Conservation (phyloP, 345 rosid species). For the Zanthoxylum bungeanum region DNA sequence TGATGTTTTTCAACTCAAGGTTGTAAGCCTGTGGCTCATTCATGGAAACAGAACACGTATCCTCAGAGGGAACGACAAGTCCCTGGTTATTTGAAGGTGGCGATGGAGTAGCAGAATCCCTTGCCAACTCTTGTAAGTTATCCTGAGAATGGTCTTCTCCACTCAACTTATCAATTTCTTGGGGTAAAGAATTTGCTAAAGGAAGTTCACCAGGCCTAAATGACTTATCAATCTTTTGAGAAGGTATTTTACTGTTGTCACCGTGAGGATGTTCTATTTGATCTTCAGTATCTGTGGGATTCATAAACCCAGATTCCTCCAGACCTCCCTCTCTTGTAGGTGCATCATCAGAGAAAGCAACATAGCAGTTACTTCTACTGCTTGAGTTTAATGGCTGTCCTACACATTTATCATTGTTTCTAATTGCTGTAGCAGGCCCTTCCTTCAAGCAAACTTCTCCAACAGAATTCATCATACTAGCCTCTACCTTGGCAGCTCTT, state of each 20-base stretch:
- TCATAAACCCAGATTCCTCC: slow-evolving; percentile 23
- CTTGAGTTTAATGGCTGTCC: slow-evolving; percentile 22
- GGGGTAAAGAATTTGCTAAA: slow-evolving; percentile 33
- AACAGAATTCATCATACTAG: slow-evolving; percentile 30
- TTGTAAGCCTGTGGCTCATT: slow-evolving; percentile 51
- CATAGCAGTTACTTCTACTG: slow-evolving; percentile 17
- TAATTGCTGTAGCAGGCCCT: slow-evolving; percentile 24
- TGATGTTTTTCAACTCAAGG: slow-evolving; percentile 54
- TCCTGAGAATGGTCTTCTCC: slow-evolving; percentile 31
- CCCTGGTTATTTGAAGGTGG: slow-evolving; percentile 27
- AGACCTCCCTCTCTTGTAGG: slow-evolving; percentile 27
- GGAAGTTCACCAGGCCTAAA: slow-evolving; percentile 27
- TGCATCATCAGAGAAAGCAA: slow-evolving; percentile 28
- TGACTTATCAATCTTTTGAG: slow-evolving; percentile 34
- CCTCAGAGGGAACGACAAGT: slow-evolving; percentile 22
- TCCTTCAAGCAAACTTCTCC: slow-evolving; percentile 40
- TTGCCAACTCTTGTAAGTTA: slow-evolving; percentile 33
- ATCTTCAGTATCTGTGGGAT: slow-evolving; percentile 22
- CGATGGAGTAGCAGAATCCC: slow-evolving; percentile 17
- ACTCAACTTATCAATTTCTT: slow-evolving; percentile 28
- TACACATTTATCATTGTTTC: slow-evolving; percentile 17
- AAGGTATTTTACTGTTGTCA: slow-evolving; percentile 28
- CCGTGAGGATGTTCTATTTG: slow-evolving; percentile 28
- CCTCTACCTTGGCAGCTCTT: slow-evolving; percentile 55
- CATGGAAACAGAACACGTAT: slow-evolving; percentile 36